Percentiles rank a stretch among this genome's conserved stretches.
phyloP scores from a whole-genome alignment of 768 basidiomycete species.

The Podaxis carcinomalis region DNA sequence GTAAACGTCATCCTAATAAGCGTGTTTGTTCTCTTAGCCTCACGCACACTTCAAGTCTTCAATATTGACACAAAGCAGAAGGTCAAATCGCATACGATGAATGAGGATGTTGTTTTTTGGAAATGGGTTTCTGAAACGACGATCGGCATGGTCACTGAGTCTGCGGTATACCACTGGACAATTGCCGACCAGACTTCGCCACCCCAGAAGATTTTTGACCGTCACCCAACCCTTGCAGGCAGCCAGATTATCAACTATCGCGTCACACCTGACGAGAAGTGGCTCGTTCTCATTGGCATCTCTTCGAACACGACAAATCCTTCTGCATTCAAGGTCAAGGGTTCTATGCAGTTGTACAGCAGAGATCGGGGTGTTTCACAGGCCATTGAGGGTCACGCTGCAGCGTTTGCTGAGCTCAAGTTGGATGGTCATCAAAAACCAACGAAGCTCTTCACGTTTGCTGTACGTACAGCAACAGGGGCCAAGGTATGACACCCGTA shows the following conservation, averaged over 20 bases:
- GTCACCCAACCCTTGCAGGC: slow-evolving; percentile 89
- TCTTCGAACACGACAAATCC: slow-evolving; percentile 90
- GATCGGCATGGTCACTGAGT: slow-evolving; percentile 94
- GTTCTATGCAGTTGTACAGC: slow-evolving; percentile 96
- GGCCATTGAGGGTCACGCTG: slow-evolving; percentile 98
- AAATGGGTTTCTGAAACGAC: slow-evolving; percentile 94
- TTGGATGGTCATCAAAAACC: slow-evolving; percentile 80
- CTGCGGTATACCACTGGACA: slow-evolving; percentile 90
- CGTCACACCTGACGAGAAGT: slow-evolving; percentile 88
- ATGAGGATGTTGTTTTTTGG: slow-evolving; percentile 97
- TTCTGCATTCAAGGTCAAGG: slow-evolving; percentile 97
- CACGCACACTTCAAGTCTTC: slow-evolving; percentile 93
- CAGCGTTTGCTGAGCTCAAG: slow-evolving; percentile 90
- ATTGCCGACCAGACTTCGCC: slow-evolving; percentile 69
- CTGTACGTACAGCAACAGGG: slow-evolving; percentile 93
- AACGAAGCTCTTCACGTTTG: slow-evolving; percentile 93
- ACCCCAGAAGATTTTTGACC: slow-evolving; percentile 93
- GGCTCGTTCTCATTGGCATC: slow-evolving; percentile 96
- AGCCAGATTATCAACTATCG: slow-evolving; percentile 99
- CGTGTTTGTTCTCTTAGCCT: slow-evolving; percentile 50
- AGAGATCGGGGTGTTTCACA: slow-evolving; percentile 91
- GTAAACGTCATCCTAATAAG: neutral
- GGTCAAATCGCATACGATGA: slow-evolving; percentile 92
- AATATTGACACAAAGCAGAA: slow-evolving; percentile 98
- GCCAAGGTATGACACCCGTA: slow-evolving; percentile 70